Percentiles rank a stretch among this genome's conserved stretches.
Conservation (phyloP, 306 rosid genomes). For the Lotus japonicus region DNA sequence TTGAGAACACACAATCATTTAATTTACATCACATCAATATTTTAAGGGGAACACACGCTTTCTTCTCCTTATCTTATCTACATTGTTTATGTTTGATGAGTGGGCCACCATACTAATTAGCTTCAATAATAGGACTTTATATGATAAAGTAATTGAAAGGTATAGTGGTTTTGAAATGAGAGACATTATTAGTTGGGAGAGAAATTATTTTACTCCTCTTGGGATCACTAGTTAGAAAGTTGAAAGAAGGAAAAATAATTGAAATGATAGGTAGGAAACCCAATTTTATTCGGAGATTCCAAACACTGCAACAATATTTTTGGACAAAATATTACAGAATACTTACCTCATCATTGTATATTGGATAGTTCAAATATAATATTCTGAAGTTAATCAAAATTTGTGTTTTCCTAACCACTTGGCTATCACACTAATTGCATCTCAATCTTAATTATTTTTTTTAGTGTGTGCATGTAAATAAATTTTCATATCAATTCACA, state of each 20-base stretch:
- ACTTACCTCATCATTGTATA: background rate
- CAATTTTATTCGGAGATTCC: background rate
- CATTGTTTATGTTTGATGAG: background rate
- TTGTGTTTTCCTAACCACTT: background rate
- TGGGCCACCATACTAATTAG: slow-evolving; percentile 14
- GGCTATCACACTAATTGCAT: too few relatives aligned
- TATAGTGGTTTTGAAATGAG: slow-evolving; percentile 4
- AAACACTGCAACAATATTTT: background rate
- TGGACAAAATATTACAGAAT: background rate
- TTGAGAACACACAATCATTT: background rate
- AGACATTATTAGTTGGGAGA: slow-evolving; percentile 3
- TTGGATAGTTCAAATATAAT: background rate
- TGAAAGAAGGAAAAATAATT: background rate
- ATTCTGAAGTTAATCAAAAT: background rate
- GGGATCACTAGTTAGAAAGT: background rate
- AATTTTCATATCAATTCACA: too few relatives aligned
- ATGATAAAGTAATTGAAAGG: background rate
- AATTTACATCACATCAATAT: slow-evolving; percentile 20
- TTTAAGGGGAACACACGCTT: slow-evolving; percentile 1
- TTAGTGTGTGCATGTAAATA: too few relatives aligned
- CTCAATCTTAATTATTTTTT: too few relatives aligned
- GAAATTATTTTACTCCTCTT: slow-evolving; percentile 8
- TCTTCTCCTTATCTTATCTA: slow-evolving; percentile 10
- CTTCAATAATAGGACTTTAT: slow-evolving; percentile 1
- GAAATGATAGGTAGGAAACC: background rate